Evolutionary conservation across 441 rosid genomes (phyloP).

Genomic region (Sinapis alba): DNA sequence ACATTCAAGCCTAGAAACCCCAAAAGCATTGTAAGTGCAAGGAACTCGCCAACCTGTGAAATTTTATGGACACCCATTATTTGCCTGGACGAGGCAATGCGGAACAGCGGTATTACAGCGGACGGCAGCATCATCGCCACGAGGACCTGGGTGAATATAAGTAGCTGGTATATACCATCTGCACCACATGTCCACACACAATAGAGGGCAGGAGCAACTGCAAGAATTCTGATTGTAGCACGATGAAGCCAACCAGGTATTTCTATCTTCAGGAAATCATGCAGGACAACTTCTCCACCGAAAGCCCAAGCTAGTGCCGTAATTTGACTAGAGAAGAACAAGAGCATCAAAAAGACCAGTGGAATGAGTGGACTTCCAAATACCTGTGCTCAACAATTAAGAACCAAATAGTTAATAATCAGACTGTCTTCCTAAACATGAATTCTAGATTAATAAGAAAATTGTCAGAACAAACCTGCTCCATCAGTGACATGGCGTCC

Average conservation of each 20-base stretch:
- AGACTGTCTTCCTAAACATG: constrained; percentile 2
- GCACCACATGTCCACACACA: constrained; percentile 92
- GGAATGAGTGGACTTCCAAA: constrained; percentile 71
- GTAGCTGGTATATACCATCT: constrained; percentile 91
- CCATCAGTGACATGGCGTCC: constrained; percentile 88
- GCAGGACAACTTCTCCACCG: constrained; percentile 74
- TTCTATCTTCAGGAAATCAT: constrained; percentile 73
- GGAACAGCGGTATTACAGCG: constrained; percentile 89
- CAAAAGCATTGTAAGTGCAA: constrained; percentile 59
- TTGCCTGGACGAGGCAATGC: constrained; percentile 84
- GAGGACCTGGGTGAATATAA: constrained; percentile 78
- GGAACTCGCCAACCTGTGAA: constrained; percentile 75
- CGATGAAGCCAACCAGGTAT: constrained; percentile 95
- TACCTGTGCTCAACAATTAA: constrained; percentile 53
- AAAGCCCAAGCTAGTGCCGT: constrained; percentile 79
- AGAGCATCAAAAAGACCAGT: constrained; percentile 56
- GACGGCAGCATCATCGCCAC: constrained; percentile 90
- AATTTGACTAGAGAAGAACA: constrained; percentile 77
- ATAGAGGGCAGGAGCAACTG: constrained; percentile 81
- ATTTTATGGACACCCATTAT: constrained; percentile 88
- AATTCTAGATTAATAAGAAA: constrained; percentile 17
- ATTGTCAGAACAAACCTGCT: constrained; percentile 62
- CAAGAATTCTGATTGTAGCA: constrained; percentile 77
- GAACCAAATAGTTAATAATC: constrained; percentile 21
- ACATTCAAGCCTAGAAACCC: constrained; percentile 83